Evolutionary conservation across 306 rosid species (phyloP).

Genomic region (Citrullus colocynthis): DNA sequence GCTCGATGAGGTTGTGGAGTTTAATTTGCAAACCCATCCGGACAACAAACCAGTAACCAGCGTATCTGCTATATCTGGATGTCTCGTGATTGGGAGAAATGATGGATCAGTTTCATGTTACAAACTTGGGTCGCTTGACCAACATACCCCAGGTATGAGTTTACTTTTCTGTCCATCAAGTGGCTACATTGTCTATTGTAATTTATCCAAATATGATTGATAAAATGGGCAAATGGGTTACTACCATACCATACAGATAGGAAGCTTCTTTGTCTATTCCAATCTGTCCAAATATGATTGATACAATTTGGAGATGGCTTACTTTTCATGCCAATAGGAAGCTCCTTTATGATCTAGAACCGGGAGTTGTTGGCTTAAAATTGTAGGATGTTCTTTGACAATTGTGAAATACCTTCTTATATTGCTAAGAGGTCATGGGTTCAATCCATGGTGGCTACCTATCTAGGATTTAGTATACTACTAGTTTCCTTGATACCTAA

Average conservation of each 20-base stretch:
- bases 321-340: background rate
- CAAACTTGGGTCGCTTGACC: slow-evolving; percentile 58
- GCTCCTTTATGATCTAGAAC: background rate
- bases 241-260: background rate
- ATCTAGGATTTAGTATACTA: too few relatives aligned
- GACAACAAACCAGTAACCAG: slow-evolving; percentile 33
- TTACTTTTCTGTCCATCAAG: background rate
- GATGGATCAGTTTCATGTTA: slow-evolving; percentile 70
- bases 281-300: background rate
- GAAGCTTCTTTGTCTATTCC: background rate
- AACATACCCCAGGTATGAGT: slow-evolving; percentile 48
- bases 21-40: slow-evolving; percentile 29
- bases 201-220: background rate
- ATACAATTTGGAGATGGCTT: too few relatives aligned
- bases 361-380: background rate
- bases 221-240: background rate
- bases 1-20: slow-evolving; percentile 33
- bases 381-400: background rate
- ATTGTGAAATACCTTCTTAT: background rate
- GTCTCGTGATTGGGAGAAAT: slow-evolving; percentile 52
- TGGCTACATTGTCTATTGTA: background rate
- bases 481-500: too few relatives aligned
- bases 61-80: slow-evolving; percentile 42
- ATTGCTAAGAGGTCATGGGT: background rate
- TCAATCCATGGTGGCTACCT: too few relatives aligned